These are phyloP conservation scores for Stentor roeselii DNA, from an alignment of 73 alveolate species.

Conservation along the genomic window DNA sequence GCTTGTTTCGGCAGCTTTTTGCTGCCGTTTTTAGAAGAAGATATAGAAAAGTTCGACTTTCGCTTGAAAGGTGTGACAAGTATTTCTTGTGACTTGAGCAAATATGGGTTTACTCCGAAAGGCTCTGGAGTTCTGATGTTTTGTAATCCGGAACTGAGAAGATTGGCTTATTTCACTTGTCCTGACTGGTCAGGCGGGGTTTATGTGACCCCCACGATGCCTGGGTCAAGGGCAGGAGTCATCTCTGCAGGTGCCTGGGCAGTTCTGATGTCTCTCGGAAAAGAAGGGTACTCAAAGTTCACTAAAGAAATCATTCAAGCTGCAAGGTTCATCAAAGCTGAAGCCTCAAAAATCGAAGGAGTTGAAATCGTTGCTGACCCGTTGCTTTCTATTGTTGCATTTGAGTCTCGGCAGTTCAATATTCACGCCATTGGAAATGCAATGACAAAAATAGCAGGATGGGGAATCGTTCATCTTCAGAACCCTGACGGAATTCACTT, in stretches of 20 bases:
- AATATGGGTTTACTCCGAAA: slow-evolving; percentile 98
- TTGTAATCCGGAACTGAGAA: slow-evolving; percentile 81
- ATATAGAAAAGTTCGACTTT: slow-evolving; percentile 87
- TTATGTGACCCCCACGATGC: slow-evolving; percentile 82
- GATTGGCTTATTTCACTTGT: slow-evolving; percentile 66
- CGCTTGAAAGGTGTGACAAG: slow-evolving; percentile 96
- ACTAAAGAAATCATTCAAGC: slow-evolving; percentile 73
- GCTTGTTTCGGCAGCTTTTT: slow-evolving; percentile 97
- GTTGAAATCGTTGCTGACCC: slow-evolving; percentile 66
- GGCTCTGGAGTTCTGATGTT: slow-evolving; percentile 90
- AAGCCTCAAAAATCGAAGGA: slow-evolving; percentile 64
- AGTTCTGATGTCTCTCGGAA: slow-evolving; percentile 83
- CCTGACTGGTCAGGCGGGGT: slow-evolving; percentile 93
- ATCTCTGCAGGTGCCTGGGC: slow-evolving; percentile 96
- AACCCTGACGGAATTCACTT: slow-evolving; percentile 71
- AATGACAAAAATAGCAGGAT: slow-evolving; percentile 57
- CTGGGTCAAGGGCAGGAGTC: slow-evolving; percentile 95
- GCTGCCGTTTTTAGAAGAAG: slow-evolving; percentile 85
- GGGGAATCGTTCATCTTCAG: slow-evolving; percentile 49
- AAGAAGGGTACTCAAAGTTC: slow-evolving; percentile 65
- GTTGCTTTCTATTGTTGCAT: slow-evolving; percentile 39
- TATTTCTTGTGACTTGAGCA: slow-evolving; percentile 97
- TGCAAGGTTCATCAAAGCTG: slow-evolving; percentile 55
- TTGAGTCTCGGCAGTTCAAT: slow-evolving; percentile 33
- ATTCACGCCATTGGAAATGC: slow-evolving; percentile 42